A percentile compares a stretch with the other conserved stretches of the same genome.
Evolutionary conservation across 2,329 filamentous ascomycete genomes (phyloP).

Genomic region (Nemania sp.): DNA sequence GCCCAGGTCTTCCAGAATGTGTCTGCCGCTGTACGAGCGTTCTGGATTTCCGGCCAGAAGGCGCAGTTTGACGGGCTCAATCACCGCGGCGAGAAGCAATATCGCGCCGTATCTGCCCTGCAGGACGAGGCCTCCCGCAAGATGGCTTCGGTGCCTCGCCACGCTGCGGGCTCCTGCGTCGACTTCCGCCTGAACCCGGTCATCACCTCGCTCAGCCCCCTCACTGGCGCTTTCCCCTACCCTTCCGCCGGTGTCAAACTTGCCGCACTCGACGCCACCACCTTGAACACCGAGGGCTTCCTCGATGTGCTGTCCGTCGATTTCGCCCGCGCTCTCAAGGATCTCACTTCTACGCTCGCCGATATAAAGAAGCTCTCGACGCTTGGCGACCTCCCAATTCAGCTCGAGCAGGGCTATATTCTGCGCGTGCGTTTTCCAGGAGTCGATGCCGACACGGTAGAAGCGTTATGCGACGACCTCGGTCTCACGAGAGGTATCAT

Average conservation of each 20-base stretch:
- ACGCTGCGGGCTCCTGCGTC: constrained; percentile 74
- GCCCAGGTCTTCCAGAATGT: constrained; percentile 94
- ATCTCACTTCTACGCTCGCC: constrained; percentile 75
- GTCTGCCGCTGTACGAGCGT: constrained; percentile 88
- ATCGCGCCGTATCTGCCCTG: constrained; percentile 73
- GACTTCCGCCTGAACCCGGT: constrained; percentile 89
- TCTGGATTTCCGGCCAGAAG: constrained; percentile 89
- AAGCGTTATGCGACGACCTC: constrained; percentile 82
- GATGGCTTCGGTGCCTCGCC: constrained; percentile 61
- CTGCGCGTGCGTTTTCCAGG: constrained; percentile 88
- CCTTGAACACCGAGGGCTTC: constrained; percentile 80
- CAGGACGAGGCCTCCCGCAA: constrained; percentile 74
- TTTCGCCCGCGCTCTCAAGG: constrained; percentile 84
- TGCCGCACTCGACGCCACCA: constrained; percentile 52
- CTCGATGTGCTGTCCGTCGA: constrained; percentile 84
- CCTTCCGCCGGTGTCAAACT: constrained; percentile 44
- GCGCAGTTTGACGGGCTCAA: constrained; percentile 82
- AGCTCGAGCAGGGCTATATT: constrained; percentile 66
- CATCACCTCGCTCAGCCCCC: constrained; percentile 80
- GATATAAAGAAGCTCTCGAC: constrained; percentile 78
- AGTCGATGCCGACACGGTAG: constrained; percentile 80
- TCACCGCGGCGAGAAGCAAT: constrained; percentile 74
- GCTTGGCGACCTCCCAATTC: constrained; percentile 82
- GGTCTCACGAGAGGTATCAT: constrained; percentile 81
- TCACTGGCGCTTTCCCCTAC: constrained; percentile 60